Evolutionary conservation across 2,329 filamentous ascomycete genomes (phyloP), one percentile per base, ranked within the genome.

Genomic region (Fonsecaea erecta): DNA sequence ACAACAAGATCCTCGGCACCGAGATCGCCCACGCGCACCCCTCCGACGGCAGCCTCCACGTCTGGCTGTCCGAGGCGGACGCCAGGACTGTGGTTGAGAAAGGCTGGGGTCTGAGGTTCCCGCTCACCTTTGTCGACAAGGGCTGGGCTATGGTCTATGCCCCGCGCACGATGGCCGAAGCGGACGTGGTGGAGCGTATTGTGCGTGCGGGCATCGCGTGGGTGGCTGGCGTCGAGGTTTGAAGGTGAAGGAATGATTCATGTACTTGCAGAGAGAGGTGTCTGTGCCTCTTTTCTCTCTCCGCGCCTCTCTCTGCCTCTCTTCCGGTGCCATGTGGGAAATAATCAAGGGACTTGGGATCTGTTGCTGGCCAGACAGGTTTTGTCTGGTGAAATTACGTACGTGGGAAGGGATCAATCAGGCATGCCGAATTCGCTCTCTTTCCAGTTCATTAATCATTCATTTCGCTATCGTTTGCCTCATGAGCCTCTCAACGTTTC

Each of bases 101-200:
- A 63, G 65, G 65, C n/a, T 69, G 65, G 63, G 68, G 62, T 1
- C 7, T 64, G 63, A 53, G 65, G 28, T 69, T 69, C 40, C 68
- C 68, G 16, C 37, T 69, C 28, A 18, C 34, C n/a, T 64, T 61
- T 18, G 53, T 67, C 14, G 65, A 67, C 30, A 69, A 63, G 40
- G 68, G 68, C 16, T 69, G 65, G 65, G 43, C 52, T 2, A 67
- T 69, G 68, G 60, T 69, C 4, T 69, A 69, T 40, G 56, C 68
- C 1, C 68, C 68, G 9, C 40, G 63, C 18, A 69, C 68, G 1
- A 58, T 64, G 56, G 54, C 63, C 11, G 68, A 69, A 52, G 68
- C 62, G 43, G 68, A 69, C 51, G 63, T 69, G 6, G 60, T 69
- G 4, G 68, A 69, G 57, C 34, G 18, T 18, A 66, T 69, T 32